phyloP scores from a whole-genome alignment of 2,329 filamentous ascomycete species.

The Fusarium sp. region DNA sequence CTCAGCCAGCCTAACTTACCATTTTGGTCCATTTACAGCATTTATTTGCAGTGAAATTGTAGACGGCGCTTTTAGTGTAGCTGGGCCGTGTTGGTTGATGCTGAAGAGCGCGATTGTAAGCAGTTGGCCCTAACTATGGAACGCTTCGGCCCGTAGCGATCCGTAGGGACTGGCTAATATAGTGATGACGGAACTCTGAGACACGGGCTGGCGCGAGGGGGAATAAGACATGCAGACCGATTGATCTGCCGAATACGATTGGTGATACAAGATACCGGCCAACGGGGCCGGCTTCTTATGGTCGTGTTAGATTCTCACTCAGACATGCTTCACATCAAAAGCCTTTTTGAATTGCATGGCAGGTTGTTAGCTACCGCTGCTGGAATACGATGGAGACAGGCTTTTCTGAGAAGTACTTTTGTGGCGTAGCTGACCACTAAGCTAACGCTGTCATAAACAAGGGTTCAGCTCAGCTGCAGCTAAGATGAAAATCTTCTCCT shows the following conservation, averaged over 20 bases:
- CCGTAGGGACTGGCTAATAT: not conserved
- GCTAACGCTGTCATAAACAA: not conserved
- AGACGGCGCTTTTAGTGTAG: not conserved
- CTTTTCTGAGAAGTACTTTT: not conserved
- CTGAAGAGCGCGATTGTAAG: not conserved
- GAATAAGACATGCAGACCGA: not conserved
- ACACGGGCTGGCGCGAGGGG: not conserved
- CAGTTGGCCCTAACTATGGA: not conserved
- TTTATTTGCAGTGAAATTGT: fast-evolving
- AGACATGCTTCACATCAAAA: not conserved
- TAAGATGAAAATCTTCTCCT: not conserved
- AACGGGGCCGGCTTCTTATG: fast-evolving
- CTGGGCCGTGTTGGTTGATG: not conserved
- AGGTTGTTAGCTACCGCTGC: fast-evolving
- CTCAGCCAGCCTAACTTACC: not conserved
- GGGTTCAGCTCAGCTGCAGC: not conserved
- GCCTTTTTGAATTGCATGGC: fast-evolving
- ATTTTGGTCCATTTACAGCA: not conserved
- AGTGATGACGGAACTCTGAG: not conserved
- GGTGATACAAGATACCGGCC: not conserved
- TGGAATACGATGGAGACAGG: not conserved
- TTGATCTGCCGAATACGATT: not conserved
- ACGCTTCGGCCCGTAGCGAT: conserved; percentile 4
- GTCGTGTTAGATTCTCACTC: not conserved
- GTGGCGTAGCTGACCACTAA: not conserved